Evolutionary conservation across 2,329 filamentous ascomycete genomes (phyloP), one percentile per base, ranked within the genome.

Genomic region (Neonectria magnoliae): DNA sequence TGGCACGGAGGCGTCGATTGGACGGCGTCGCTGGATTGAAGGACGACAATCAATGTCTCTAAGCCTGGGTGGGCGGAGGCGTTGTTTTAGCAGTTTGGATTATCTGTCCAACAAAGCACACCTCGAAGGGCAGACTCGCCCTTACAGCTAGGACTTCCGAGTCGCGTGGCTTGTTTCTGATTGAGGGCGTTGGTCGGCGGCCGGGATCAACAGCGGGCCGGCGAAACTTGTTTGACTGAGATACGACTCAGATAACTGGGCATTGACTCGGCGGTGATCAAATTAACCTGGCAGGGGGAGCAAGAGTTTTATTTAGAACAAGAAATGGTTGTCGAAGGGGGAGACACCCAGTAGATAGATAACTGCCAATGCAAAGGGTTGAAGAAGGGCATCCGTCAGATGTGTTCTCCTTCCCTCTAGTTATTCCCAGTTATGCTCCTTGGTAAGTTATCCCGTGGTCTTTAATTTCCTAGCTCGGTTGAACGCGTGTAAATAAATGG

Each of bases 391-490:
- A 13, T 27, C 25, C 52, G 11, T 56, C 11, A 18, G 42, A 36
- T 36, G 51, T 18, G 18, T 31, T 20, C 9, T 33, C 16, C n/a
- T 36, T 45, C 16, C 36, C 16, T 38, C 25, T 25, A 1, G 6
- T 38, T 16, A 38, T n/a, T 38, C 14, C 36, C 36, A 38, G 36
- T n/a, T 9, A 14, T 16, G 36, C n/a, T 38, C 14, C 36, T 38
- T 22, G 25, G 13, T 22, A 25, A 25, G 25, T 25, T 25, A 25
- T 50, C 51, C 36, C 36, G 51, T 42, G 25, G 44, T 29, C 31
- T 42, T 45, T 50, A 48, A 58, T 58, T 58, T 51, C 56, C 44
- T 51, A 48, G 44, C 42, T 22, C 20, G 27, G 31, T 50, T 36
- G 56, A 51, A 51, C 33, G 45, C 44, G 54, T 47, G 44, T 25